Base-by-base conservation (phyloP, 2,329 filamentous ascomycete genomes). In the Fusarium succisae region DNA sequence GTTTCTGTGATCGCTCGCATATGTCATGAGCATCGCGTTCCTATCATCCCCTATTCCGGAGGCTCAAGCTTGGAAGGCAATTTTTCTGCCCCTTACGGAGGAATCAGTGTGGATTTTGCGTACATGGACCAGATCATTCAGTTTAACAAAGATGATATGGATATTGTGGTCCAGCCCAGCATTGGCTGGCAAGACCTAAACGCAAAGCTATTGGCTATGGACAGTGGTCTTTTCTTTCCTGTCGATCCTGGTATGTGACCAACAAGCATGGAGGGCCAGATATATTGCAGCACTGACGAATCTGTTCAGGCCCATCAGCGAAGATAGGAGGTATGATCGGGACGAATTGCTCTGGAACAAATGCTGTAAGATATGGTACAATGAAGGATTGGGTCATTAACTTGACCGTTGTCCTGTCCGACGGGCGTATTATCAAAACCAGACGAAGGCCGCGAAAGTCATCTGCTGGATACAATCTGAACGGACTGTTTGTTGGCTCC, bases 171-270 rank as follows among this genome's bases (percentile, higher is more conserved):
- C 7, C 95, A 98, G 81, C 95, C 95, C 7, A 93, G 93, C 12
- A 92, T 98, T 15, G 92, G 93, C n/a, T 98, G 95, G 95, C 95
- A 97, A 88, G 91, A 93, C 59, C 84, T 98, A 66, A 98, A 98
- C 78, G 90, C 92, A 73, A 84, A 90, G 76, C 81, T 91, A 51
- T 87, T 91, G 55, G 91, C 93, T 78, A 90, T 92, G 82, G 87
- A 89, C 44, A 91, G 90, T 8, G 94, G 94, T 1, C 88, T 98
- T 3, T 98, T 98, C 84, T 97, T 98, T 80, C 95, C 95, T 2
- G 91, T 97, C 18, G 95, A 98, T 78, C 95, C 95, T 18, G 93
- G 93, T 80, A 76, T 72, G 84, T 80, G 24, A 17, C 28, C 9
- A 43, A 22, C 24, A 24, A 28, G 24, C 17, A 20, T 26, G 14